Percentiles rank a stretch among this genome's conserved stretches.
Evolutionary conservation across 345 rosid species (phyloP).

Genomic region (Hibiscus tridactylites): DNA sequence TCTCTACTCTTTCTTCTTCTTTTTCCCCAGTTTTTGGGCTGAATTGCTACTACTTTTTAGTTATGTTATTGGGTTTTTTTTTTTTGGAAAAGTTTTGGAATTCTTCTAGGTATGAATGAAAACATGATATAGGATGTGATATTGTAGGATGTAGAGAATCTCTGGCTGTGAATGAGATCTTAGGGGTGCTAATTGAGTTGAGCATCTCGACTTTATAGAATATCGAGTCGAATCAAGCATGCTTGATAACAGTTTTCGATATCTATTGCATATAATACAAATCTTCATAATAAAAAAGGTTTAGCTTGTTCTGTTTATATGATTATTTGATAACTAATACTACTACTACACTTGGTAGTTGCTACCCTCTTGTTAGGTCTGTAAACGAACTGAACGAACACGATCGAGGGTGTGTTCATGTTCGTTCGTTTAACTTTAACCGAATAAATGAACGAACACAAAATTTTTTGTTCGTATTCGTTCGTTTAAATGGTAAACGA

Average conservation of each 20-base stretch:
- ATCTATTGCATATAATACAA: background rate
- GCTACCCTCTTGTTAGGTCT: too few species aligned
- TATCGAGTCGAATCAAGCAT: too few species aligned
- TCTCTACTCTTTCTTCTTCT: background rate
- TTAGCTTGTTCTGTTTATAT: background rate
- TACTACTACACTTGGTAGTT: too few species aligned
- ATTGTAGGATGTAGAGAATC: background rate
- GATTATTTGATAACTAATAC: background rate
- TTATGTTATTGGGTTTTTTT: background rate
- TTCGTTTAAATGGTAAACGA: too few species aligned
- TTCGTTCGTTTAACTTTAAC: too few species aligned
- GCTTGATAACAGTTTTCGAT: too few species aligned
- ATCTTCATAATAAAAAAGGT: background rate
- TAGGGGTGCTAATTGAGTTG: background rate
- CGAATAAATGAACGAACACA: too few species aligned
- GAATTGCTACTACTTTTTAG: background rate
- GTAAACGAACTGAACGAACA: too few species aligned
- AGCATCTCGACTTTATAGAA: too few species aligned
- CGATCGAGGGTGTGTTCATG: too few species aligned
- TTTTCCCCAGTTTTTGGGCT: background rate
- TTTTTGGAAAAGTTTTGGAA: background rate
- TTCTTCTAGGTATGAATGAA: background rate
- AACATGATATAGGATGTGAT: background rate
- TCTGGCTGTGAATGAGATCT: background rate
- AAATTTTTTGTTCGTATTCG: too few species aligned